Percentiles rank a stretch among this genome's conserved stretches.
phyloP scores from a whole-genome alignment of 139 green algal genomes.

The Chlamydomonas asymmetrica region DNA sequence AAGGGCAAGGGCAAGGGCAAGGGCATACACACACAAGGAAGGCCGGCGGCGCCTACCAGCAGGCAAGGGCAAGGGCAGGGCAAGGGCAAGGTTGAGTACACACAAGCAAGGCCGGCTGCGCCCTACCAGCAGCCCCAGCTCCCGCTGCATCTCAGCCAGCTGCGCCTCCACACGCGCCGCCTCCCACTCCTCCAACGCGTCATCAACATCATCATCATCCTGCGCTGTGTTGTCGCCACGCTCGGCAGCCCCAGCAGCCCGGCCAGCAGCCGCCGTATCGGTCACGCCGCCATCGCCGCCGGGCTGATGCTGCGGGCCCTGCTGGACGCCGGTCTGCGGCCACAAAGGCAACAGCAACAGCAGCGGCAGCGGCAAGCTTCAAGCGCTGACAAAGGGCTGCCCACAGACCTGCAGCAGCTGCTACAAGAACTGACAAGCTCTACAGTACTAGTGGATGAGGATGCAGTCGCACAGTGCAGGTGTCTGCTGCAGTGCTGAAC shows the following conservation, averaged over 20 bases:
- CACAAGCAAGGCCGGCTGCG: background rate
- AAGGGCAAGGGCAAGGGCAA: background rate
- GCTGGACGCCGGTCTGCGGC: background rate
- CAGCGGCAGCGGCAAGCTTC: no score
- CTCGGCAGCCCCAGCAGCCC: background rate
- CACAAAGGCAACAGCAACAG: background rate
- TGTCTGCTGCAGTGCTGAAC: no score
- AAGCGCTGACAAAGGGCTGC: no score
- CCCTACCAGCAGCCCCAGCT: conserved; percentile 17
- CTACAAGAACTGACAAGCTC: no score
- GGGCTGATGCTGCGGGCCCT: background rate
- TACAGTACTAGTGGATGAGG: no score
- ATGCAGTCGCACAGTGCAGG: no score
- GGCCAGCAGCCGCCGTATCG: background rate
- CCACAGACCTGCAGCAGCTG: no score
- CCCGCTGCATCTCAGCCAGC: conserved; percentile 7
- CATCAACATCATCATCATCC: background rate
- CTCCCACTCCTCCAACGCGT: conserved; percentile 12
- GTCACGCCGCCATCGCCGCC: background rate
- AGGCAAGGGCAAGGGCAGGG: background rate
- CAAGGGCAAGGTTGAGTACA: background rate
- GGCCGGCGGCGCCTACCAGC: background rate
- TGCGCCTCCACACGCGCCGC: conserved; percentile 21
- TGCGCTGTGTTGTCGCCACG: background rate
- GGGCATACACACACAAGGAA: background rate